These are phyloP conservation scores for Fusarium scirpi DNA, from an alignment of 2,329 filamentous ascomycete species.

Conservation along the genomic window DNA sequence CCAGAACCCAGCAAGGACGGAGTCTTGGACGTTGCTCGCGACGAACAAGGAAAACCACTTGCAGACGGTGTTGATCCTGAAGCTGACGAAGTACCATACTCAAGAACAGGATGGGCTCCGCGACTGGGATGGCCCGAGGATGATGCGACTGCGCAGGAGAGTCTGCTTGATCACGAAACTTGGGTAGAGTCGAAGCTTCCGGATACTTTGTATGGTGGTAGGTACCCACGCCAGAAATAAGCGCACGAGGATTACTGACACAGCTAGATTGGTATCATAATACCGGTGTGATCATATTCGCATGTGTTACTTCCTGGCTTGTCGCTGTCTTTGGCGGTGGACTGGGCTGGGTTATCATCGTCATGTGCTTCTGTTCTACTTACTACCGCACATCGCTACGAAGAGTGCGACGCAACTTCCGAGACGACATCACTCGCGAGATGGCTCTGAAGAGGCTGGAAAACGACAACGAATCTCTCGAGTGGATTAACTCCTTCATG, in stretches of 20 bases:
- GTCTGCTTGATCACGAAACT: constrained; percentile 87
- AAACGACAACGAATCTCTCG: constrained; percentile 89
- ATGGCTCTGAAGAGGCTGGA: constrained; percentile 88
- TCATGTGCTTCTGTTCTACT: constrained; percentile 92
- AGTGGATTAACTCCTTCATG: constrained; percentile 99
- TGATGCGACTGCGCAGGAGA: constrained; percentile 69
- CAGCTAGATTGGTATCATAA: constrained; percentile 97
- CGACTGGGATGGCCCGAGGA: constrained; percentile 79
- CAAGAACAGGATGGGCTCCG: constrained; percentile 86
- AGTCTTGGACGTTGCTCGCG: constrained; percentile 67
- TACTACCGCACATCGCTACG: constrained; percentile 97
- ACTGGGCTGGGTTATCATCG: constrained; percentile 89
- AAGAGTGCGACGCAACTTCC: constrained; percentile 92
- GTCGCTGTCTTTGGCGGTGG: constrained; percentile 90
- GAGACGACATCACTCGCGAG: constrained; percentile 92
- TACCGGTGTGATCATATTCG: constrained; percentile 91
- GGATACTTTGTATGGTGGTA: constrained; percentile 91
- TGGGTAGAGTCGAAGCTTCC: constrained; percentile 86
- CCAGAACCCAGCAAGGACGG: constrained; percentile 79
- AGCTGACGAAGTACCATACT: constrained; percentile 61
- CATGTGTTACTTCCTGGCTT: constrained; percentile 90
- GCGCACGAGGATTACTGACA: constrained; percentile 16
- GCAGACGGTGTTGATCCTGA: constrained; percentile 64
- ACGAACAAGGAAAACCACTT: constrained; percentile 61
- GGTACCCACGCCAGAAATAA: constrained; percentile 42